Base-by-base conservation (phyloP, 371 early-diverging fungal species). In the Saksenaea vasiformis region DNA sequence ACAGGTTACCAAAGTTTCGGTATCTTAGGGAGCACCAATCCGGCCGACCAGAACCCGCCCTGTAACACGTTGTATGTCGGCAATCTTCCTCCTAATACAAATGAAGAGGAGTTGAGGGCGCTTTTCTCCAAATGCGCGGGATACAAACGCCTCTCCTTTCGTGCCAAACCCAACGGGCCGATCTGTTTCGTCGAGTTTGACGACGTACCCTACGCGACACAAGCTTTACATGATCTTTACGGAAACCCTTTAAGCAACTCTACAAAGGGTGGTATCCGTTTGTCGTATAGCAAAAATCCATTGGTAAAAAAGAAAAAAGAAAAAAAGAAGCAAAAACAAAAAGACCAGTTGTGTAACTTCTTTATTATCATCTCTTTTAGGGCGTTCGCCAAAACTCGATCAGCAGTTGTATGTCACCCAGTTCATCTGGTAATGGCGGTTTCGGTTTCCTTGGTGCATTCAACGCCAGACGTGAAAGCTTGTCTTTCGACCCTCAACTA, bases 1-100 rank as follows among this genome's bases (percentile, higher is more conserved):
- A 63, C 68, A 13, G 34, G 59, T 5, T 68, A 58, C 27, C 64
- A 56, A 22, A 64, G 56, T 54, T 67, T 67, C 44, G 60, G 59
- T n/a, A 35, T 37, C 37, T 22, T 54, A 17, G 26, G 35, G 15
- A 34, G 37, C 56, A n/a, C 22, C 56, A 31, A 39, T 56, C 58
- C 68, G 10, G 68, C 63, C n/a, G 69, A 66, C 54, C 92, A 93
- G 72, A 94, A 96, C 73, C 94, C 95, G 28, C 95, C 95, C 5
- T 95, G 96, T 79, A 96, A 96, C 75, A 95, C 95, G 7, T 80
- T 95, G 22, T 95, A 95, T 72, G 95, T 96, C 35, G 95, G 95
- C 44, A 95, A 95, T 73, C 78, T 96, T 27, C 93, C 95, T 1
- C 76, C 81, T 57, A 88, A 90, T 63, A 85, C 95, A 5, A 79